Evolutionary conservation across 495 filamentous ascomycete genomes (phyloP).

Genomic region (Xylona heveae): DNA sequence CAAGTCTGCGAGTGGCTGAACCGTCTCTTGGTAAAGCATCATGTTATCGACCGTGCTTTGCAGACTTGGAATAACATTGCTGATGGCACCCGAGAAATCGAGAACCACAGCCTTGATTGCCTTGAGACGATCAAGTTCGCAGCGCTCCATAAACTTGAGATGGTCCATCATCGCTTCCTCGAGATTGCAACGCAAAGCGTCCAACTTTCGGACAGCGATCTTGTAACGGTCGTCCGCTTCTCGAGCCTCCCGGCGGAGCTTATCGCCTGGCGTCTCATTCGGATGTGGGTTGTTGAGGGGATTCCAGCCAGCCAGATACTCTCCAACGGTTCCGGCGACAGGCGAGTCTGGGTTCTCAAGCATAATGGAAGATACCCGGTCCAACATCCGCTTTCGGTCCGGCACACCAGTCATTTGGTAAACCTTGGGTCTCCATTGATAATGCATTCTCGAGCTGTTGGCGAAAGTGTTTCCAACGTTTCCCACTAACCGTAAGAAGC

Average conservation of each 20-base stretch:
- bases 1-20: slow-evolving; percentile 79
- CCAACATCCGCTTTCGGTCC: slow-evolving; percentile 56
- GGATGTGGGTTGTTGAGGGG: slow-evolving; percentile 72
- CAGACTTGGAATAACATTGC: slow-evolving; percentile 91
- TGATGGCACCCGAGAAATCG: slow-evolving; percentile 93
- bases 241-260: slow-evolving; percentile 66
- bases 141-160: slow-evolving; percentile 91
- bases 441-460: slow-evolving; percentile 91
- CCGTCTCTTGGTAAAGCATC: slow-evolving; percentile 97
- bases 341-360: slow-evolving; percentile 44
- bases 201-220: slow-evolving; percentile 57
- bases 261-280: slow-evolving; percentile 76
- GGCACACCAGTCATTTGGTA: slow-evolving; percentile 75
- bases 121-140: slow-evolving; percentile 86
- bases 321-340: slow-evolving; percentile 52
- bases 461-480: slow-evolving; percentile 90
- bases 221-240: slow-evolving; percentile 95
- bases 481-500: slow-evolving; percentile 77
- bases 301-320: slow-evolving; percentile 82
- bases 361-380: slow-evolving; percentile 45
- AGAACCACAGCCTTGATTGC: slow-evolving; percentile 95
- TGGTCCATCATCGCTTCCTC: slow-evolving; percentile 89
- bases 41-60: slow-evolving; percentile 93
- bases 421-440: slow-evolving; percentile 86
- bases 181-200: slow-evolving; percentile 74